Evolutionary conservation across 2,329 filamentous ascomycete species (phyloP), one percentile per base, ranked within the genome.

Genomic region (Exophiala spinifera): DNA sequence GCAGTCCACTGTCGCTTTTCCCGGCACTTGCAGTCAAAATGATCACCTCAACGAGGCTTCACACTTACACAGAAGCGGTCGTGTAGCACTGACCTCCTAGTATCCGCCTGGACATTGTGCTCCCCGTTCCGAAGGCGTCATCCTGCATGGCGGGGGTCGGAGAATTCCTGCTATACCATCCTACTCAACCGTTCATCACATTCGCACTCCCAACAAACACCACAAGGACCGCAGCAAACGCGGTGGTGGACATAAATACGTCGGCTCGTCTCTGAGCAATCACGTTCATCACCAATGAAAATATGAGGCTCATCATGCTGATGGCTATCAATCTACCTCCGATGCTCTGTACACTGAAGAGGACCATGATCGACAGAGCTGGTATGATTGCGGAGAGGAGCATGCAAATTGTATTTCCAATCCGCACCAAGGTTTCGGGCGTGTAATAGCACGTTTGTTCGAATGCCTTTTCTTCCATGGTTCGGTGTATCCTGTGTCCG

Each of bases 201-300:
- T 61, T 58, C 34, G 59, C 39, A 46, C 53, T 55, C 15, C 60
- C 60, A 14, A 62, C 57, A 46, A 59, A 62, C 45, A 62, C 57
- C 15, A 62, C 60, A 19, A 62, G 51, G n/a, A 62, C 57, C 15
- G 60, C 60, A 13, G 57, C 57, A 43, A 62, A 62, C 7, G 57
- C 57, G 33, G 60, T 62, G 15, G 60, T 60, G 39, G 60, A 59
- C 57, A 62, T 58, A 43, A 62, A 62, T 23, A 60, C 50, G 46
- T 62, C 60, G 10, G 60, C 57, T 46, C 57, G 58, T 45, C 51
- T 49, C 39, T 60, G 55, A 52, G 60, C 60, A 51, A 62, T 57
- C 14, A 62, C 49, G 28, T 55, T 60, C 60, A 62, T 62, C 46
- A 60, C 51, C 44, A 60, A 51, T 28, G 57, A 60, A 42, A 62